phyloP scores from a whole-genome alignment of 2,329 filamentous ascomycete genomes.

The Calycina herbarum region DNA sequence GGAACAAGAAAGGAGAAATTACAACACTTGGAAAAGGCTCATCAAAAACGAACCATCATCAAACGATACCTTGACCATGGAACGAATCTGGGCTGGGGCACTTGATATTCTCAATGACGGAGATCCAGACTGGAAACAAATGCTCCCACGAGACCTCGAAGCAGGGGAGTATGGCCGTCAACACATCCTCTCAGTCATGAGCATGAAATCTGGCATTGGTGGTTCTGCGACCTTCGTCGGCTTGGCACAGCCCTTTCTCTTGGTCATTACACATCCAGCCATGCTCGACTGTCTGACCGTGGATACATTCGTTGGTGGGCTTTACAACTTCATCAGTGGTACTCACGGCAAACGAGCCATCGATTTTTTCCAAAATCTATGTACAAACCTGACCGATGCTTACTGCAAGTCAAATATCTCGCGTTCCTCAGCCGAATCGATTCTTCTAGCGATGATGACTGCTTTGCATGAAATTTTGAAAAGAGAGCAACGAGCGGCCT shows the following conservation, averaged over 20 bases:
- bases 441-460: slow-evolving; percentile 22
- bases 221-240: slow-evolving; percentile 24
- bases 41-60: slow-evolving; percentile 15
- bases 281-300: slow-evolving; percentile 39
- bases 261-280: slow-evolving; percentile 38
- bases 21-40: slow-evolving; percentile 23
- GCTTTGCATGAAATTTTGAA: slow-evolving; percentile 30
- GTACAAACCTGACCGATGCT: slow-evolving; percentile 13
- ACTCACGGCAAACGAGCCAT: slow-evolving; percentile 36
- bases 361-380: slow-evolving; percentile 35
- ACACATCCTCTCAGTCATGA: slow-evolving; percentile 25
- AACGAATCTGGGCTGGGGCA: slow-evolving; percentile 17
- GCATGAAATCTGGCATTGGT: slow-evolving; percentile 20
- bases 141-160: slow-evolving; percentile 21
- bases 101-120: slow-evolving; percentile 21
- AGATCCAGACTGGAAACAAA: slow-evolving; percentile 20
- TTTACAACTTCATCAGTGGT: slow-evolving; percentile 41
- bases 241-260: slow-evolving; percentile 29
- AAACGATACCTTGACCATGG: slow-evolving; percentile 20
- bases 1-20: slow-evolving; percentile 15
- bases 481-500: slow-evolving; percentile 26
- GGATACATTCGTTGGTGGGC: slow-evolving; percentile 37
- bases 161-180: slow-evolving; percentile 18
- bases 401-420: slow-evolving; percentile 11
- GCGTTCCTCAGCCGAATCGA: slow-evolving; percentile 20